Percentiles rank a stretch among this genome's conserved stretches.
Conservation (phyloP, 192 early-diverging fungal genomes). For the Tieghemiomyces parasiticus region DNA sequence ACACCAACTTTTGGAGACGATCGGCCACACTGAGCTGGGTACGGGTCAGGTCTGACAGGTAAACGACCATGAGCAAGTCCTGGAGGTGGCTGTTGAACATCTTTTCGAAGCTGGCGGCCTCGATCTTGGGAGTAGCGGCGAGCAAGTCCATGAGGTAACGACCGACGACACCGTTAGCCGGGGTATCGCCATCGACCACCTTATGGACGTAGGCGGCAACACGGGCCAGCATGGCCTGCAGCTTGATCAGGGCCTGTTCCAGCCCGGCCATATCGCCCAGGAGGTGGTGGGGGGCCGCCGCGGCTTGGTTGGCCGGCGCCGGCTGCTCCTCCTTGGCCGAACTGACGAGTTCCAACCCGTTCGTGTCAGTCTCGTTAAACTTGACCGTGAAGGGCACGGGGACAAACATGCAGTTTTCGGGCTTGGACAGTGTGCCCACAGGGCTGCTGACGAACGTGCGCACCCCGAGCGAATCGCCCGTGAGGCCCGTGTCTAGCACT, state of each 20-base stretch:
- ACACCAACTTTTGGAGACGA: constrained; percentile 64
- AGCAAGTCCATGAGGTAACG: constrained; percentile 90
- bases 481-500: constrained; percentile 71
- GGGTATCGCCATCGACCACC: constrained; percentile 26
- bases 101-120: constrained; percentile 70
- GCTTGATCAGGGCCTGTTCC: constrained; percentile 55
- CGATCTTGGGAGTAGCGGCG: constrained; percentile 74
- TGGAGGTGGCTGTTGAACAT: constrained; percentile 90
- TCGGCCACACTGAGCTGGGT: constrained; percentile 92
- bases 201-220: constrained; percentile 66
- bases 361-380: constrained; percentile 81
- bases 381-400: constrained; percentile 78
- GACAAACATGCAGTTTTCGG: constrained; percentile 81
- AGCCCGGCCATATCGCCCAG: constrained; percentile 86
- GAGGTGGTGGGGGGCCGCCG: constrained; percentile 31
- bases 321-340: constrained; percentile 23
- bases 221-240: constrained; percentile 73
- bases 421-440: constrained; percentile 49
- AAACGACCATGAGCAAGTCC: constrained; percentile 93
- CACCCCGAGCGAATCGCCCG: constrained; percentile 50
- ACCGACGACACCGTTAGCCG: constrained; percentile 66
- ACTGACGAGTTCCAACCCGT: constrained; percentile 27
- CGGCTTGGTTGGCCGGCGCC: constrained; percentile 13
- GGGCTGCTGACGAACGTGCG: constrained; percentile 59
- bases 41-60: constrained; percentile 88